Evolutionary conservation across 2,329 filamentous ascomycete genomes (phyloP).

Genomic region (Amauroascus niger): DNA sequence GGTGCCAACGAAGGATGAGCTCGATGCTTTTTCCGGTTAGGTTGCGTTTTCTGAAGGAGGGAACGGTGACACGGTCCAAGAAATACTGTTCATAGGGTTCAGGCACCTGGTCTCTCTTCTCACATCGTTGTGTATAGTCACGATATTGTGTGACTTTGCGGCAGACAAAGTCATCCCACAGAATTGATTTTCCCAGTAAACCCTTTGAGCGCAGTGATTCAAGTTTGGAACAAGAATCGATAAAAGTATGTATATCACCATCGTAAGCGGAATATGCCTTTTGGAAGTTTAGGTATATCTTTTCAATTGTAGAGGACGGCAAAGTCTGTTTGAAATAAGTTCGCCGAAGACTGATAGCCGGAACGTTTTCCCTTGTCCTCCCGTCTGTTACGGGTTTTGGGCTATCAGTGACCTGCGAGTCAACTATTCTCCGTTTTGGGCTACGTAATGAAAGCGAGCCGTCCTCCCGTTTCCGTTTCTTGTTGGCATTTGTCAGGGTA

Average conservation of each 20-base stretch:
- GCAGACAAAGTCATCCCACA: constrained; percentile 42
- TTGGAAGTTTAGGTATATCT: constrained; percentile 32
- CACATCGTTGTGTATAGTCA: constrained; percentile 25
- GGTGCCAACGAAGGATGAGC: constrained; percentile 17
- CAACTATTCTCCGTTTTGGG: neutral
- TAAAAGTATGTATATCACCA: constrained; percentile 33
- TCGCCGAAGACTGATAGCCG: neutral
- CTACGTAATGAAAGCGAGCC: neutral
- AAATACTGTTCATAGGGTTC: constrained; percentile 36
- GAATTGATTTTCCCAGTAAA: constrained; percentile 27
- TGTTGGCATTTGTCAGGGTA: neutral
- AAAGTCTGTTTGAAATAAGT: neutral
- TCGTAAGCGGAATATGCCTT: constrained; percentile 32
- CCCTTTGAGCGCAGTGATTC: constrained; percentile 26
- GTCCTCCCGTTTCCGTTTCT: constrained; percentile 1
- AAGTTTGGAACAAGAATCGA: constrained; percentile 31
- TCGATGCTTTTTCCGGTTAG: constrained; percentile 28
- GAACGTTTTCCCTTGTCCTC: neutral
- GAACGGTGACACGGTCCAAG: constrained; percentile 23
- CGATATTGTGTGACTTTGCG: constrained; percentile 32
- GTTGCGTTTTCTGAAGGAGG: constrained; percentile 31
- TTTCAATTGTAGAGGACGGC: constrained; percentile 7
- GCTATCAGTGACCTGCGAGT: neutral
- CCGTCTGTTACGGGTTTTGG: neutral
- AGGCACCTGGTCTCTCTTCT: constrained; percentile 21